Base-by-base conservation (phyloP, 768 basidiomycete species). In the Suillus fuscotomentosus region DNA sequence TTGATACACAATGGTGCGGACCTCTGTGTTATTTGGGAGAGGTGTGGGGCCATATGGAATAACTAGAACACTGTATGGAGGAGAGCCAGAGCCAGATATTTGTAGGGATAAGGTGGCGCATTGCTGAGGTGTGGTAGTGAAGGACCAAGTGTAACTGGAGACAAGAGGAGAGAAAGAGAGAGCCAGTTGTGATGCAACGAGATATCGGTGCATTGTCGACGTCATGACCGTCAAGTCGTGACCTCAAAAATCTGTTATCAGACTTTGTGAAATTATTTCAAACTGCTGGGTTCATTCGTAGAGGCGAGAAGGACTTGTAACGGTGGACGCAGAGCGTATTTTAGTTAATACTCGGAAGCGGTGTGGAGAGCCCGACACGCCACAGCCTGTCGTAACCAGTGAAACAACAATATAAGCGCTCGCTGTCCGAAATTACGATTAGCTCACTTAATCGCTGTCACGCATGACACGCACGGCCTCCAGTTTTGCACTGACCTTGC, bases 1-100 rank as follows among this genome's bases (percentile, higher is more conserved):
- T 14, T 85, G 73, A 68, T 84, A 83, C 59, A 87, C 71, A 55
- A 91, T 87, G 48, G 71, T 83, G 36, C 91, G 82, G 27, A 82
- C 87, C 72, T 94, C 92, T 39, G 84, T 76, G 64, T 83, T 85
- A 66, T 87, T 86, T 4, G 83, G 60, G 14, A 91, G 79, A 5
- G 91, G 84, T 0, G 84, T 80, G 4, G 88, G 78, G 4, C 91
- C 91, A 70, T 81, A 84, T 1, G 92, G 92, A 43, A 92, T 77
- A 60, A 93, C 76, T 24, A 92, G 79, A 60, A 88, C 77, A 43
- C 79, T 80, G 75, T 90, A 94, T 0, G 92, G 92, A 0, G 91
- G 87, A 54, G 75, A 69, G 62, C 89, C 90, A 39, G 81, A 82
- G 67, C 90, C 90, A 14, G 80, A 75, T 60, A 91, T 78, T n/a